phyloP scores from a whole-genome alignment of 2,329 filamentous ascomycete genomes.

The Pyrenochaeta sp. region DNA sequence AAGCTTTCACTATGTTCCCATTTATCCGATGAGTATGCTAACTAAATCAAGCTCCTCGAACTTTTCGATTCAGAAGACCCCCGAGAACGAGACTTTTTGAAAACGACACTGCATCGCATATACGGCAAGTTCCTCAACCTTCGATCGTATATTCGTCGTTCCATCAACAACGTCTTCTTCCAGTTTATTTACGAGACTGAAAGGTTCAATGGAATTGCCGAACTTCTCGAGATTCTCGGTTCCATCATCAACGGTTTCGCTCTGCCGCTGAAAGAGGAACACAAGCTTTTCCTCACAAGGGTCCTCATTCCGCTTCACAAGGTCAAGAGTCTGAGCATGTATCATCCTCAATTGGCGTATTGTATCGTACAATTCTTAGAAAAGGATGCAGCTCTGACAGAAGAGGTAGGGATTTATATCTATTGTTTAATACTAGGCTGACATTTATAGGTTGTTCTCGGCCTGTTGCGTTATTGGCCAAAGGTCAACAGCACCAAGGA shows the following conservation, averaged over 20 bases:
- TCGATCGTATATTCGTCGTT: conserved; percentile 94
- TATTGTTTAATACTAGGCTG: conserved; percentile 18
- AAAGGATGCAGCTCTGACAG: conserved; percentile 94
- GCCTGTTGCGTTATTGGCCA: conserved; percentile 94
- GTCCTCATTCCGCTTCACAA: conserved; percentile 95
- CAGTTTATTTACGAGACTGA: conserved; percentile 99
- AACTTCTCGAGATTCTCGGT: conserved; percentile 93
- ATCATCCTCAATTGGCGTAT: conserved; percentile 96
- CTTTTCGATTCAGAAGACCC: conserved; percentile 98
- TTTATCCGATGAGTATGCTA: conserved; percentile 18
- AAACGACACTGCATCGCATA: conserved; percentile 96
- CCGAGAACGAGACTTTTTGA: conserved; percentile 93
- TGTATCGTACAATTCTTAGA: conserved; percentile 99
- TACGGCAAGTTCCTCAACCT: conserved; percentile 99
- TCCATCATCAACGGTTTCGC: conserved; percentile 99
- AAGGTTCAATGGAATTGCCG: conserved; percentile 96
- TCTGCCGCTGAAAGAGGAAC: conserved; percentile 94
- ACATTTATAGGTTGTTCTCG: conserved; percentile 78
- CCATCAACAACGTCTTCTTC: conserved; percentile 99
- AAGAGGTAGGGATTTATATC: conserved; percentile 72
- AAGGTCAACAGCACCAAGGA: conserved; percentile 99
- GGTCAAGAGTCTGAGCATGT: conserved; percentile 99
- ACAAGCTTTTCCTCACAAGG: conserved; percentile 95
- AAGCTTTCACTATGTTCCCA: conserved; percentile 25
- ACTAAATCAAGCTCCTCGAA: conserved; percentile 74